Evolutionary conservation across 306 rosid genomes (phyloP).

Genomic region (Acmispon strigosus): DNA sequence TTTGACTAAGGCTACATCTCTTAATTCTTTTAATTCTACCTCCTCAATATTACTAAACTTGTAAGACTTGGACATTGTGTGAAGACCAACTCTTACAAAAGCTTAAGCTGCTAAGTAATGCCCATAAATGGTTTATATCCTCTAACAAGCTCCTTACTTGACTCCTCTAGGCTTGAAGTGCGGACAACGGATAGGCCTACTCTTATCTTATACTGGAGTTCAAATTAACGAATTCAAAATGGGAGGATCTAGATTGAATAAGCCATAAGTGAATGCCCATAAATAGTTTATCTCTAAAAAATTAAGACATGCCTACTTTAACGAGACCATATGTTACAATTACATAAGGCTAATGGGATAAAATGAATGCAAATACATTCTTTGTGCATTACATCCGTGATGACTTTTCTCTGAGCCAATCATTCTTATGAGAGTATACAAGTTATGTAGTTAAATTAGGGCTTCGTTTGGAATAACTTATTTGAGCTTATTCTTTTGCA

Average conservation of each 20-base stretch:
- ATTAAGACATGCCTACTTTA: background rate
- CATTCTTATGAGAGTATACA: background rate
- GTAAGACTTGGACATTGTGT: background rate
- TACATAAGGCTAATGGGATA: background rate
- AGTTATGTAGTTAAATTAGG: background rate
- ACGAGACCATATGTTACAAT: background rate
- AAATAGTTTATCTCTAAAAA: background rate
- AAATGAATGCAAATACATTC: slow-evolving; percentile 8
- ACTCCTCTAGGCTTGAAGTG: background rate
- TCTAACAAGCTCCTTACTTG: background rate
- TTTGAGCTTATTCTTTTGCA: too few relatives aligned
- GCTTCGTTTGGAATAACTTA: too few relatives aligned
- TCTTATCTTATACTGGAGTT: background rate
- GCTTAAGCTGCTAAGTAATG: background rate
- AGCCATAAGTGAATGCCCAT: background rate
- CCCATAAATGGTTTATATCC: background rate
- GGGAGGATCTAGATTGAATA: background rate
- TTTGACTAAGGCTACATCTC: background rate
- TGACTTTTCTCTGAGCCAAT: background rate
- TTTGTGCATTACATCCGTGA: background rate
- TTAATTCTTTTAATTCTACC: background rate
- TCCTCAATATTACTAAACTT: background rate
- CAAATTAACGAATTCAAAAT: background rate
- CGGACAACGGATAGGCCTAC: background rate
- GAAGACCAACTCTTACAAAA: background rate